Base-by-base conservation (phyloP, 1,284 basidiomycete genomes). In the Pyrrhoderma lamaoense region DNA sequence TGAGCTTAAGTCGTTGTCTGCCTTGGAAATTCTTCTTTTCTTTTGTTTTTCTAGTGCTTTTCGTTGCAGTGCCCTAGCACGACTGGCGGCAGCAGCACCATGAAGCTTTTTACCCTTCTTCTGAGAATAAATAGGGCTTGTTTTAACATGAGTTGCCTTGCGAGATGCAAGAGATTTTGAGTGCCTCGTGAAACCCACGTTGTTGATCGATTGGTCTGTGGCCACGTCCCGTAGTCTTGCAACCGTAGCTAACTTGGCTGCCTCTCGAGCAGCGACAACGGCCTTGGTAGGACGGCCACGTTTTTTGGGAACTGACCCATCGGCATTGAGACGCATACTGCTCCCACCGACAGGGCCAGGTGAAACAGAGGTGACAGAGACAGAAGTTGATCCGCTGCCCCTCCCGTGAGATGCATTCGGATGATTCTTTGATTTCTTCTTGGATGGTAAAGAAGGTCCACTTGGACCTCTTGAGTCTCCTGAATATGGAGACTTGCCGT, bases 201-300 rank as follows among this genome's bases (percentile, higher is more conserved):
- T 56, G 52, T 61, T 48, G 13, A 58, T 63, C 61, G 61, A 58
- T 60, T 58, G 61, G 57, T 59, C 61, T 61, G 54, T 62, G 52
- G 44, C 60, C 66, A 60, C 66, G 63, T 65, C 67, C 53, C 50
- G 55, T 53, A 19, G 54, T 57, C 54, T 59, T 47, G 54, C 57
- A 47, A 55, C 58, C 57, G 56, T 42, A 47, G 40, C 56, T 54
- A 58, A 59, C 35, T 60, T 57, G 54, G 63, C 60, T 25, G 61
- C 58, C 48, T 64, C 57, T 49, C 62, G 60, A 25, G 60, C 53
- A 44, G 59, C 59, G 22, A 61, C 56, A 47, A 64, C 61, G 9
- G 68, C 62, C 61, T 79, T 86, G 53, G 74, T 68, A 5, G 78
- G 77, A 38, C 80, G 73, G 40, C 77, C 75, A 59, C 72, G 72